Percentiles rank a stretch among this genome's conserved stretches.
Evolutionary conservation across 257 asterid genomes (phyloP).

Genomic region (Solanum medicagineum): DNA sequence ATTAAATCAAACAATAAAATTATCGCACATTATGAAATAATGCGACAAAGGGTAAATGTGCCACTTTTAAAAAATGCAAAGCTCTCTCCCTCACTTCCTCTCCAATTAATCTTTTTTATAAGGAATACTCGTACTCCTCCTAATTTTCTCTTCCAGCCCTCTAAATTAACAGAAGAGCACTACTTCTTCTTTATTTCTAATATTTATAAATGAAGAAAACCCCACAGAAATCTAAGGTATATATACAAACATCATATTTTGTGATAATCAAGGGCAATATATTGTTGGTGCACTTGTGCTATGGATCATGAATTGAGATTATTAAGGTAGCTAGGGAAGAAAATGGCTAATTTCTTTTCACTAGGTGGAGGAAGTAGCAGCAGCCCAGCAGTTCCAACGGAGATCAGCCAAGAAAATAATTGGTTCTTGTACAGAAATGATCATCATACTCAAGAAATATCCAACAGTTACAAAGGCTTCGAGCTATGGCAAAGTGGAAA

Average conservation of each 20-base stretch:
- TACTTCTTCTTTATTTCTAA: background rate
- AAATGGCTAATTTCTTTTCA: slow-evolving; percentile 9
- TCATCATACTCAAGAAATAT: slow-evolving; percentile 1
- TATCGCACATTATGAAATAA: too few species aligned
- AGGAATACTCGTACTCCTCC: background rate
- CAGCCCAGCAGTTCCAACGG: background rate
- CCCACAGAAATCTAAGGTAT: background rate
- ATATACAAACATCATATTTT: background rate
- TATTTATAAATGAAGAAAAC: background rate
- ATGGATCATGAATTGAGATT: background rate
- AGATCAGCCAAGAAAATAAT: background rate
- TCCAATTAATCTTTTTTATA: background rate
- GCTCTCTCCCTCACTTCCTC: background rate
- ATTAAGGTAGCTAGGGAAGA: background rate
- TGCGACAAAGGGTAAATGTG: too few species aligned
- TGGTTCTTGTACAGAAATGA: slow-evolving; percentile 4
- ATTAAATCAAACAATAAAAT: too few species aligned
- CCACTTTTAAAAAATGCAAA: too few species aligned
- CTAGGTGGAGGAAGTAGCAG: background rate
- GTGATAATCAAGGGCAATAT: background rate
- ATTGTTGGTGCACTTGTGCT: background rate
- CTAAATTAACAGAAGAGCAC: background rate
- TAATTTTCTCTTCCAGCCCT: background rate
- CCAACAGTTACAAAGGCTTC: background rate
- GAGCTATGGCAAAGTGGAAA: slow-evolving; percentile 2